Percentiles rank a stretch among this genome's conserved stretches.
Conservation (phyloP, 371 early-diverging fungal species). For the Apophysomyces sp. region DNA sequence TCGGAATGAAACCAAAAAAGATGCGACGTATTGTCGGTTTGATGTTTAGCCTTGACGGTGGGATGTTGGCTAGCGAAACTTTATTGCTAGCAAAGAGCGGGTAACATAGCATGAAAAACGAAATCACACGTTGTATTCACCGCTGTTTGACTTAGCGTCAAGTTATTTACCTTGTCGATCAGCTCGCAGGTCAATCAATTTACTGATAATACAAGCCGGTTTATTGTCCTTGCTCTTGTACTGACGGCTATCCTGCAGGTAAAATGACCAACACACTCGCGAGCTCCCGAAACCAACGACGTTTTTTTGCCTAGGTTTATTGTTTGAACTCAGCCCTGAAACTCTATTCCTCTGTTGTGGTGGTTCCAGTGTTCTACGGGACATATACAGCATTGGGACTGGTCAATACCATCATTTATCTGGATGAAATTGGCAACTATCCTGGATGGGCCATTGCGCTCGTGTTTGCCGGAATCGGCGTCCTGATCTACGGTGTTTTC, state of each 20-base stretch:
- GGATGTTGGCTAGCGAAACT: slow-evolving; percentile 65
- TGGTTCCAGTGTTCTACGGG: slow-evolving; percentile 72
- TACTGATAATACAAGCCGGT: slow-evolving; percentile 57
- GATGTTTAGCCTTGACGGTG: slow-evolving; percentile 64
- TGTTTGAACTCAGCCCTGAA: slow-evolving; percentile 69
- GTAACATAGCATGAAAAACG: slow-evolving; percentile 20
- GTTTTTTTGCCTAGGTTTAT: slow-evolving; percentile 46
- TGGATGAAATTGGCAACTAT: slow-evolving; percentile 56
- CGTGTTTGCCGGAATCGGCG: slow-evolving; percentile 58
- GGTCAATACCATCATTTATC: slow-evolving; percentile 66
- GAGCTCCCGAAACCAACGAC: no score
- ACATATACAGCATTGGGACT: slow-evolving; percentile 66
- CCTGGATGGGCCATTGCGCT: slow-evolving; percentile 60
- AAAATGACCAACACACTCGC: no score
- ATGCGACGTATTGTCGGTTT: slow-evolving; percentile 59
- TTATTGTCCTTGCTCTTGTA: slow-evolving; percentile 55
- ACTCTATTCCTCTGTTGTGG: slow-evolving; percentile 63
- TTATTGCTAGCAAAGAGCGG: slow-evolving; percentile 68
- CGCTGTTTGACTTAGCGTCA: slow-evolving; percentile 34
- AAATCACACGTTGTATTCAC: background rate
- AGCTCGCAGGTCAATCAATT: slow-evolving; percentile 60
- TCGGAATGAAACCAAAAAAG: slow-evolving; percentile 38
- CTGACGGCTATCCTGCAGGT: slow-evolving; percentile 66
- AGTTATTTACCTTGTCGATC: slow-evolving; percentile 56
- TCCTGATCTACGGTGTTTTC: slow-evolving; percentile 56